Percentiles rank a stretch among this genome's conserved stretches.
Evolutionary conservation across 2,329 filamentous ascomycete genomes (phyloP).

Genomic region (Cladosporium halotolerans): DNA sequence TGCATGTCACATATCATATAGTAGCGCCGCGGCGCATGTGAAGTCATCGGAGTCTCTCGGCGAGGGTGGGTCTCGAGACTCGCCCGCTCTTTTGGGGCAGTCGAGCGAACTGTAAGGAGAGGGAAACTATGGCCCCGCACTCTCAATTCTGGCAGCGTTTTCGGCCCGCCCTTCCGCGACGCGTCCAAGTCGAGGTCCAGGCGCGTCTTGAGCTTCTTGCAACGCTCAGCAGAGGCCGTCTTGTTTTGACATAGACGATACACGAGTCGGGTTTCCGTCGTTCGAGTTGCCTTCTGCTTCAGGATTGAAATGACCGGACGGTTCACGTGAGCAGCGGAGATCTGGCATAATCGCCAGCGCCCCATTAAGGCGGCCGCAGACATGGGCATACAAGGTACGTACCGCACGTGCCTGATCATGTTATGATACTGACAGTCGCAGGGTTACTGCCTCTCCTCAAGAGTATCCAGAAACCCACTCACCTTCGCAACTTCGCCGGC

Average conservation of each 20-base stretch:
- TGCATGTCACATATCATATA: background rate
- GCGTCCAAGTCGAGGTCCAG: too few relatives aligned
- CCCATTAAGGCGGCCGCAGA: slow-evolving; percentile 1
- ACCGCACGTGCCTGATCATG: background rate
- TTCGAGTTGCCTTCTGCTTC: too few relatives aligned
- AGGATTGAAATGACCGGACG: background rate
- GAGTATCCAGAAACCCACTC: slow-evolving; percentile 85
- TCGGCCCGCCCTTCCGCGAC: too few relatives aligned
- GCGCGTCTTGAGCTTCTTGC: too few relatives aligned
- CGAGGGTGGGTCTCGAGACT: background rate
- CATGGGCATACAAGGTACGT: slow-evolving; percentile 35
- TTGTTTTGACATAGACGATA: too few relatives aligned
- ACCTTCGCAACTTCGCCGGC: slow-evolving; percentile 79
- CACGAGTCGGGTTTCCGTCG: too few relatives aligned
- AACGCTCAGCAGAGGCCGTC: too few relatives aligned
- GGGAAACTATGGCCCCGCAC: too few relatives aligned
- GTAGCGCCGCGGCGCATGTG: background rate
- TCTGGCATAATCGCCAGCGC: background rate
- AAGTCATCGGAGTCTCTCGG: slow-evolving; percentile 2
- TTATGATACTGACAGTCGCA: slow-evolving; percentile 30
- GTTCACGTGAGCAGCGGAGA: background rate
- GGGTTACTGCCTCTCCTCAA: slow-evolving; percentile 88
- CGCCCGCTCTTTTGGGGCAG: too few relatives aligned
- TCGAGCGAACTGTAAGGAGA: background rate
- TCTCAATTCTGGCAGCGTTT: too few relatives aligned